Evolutionary conservation across 768 basidiomycete genomes (phyloP).

Genomic region (Lentinula sp.): DNA sequence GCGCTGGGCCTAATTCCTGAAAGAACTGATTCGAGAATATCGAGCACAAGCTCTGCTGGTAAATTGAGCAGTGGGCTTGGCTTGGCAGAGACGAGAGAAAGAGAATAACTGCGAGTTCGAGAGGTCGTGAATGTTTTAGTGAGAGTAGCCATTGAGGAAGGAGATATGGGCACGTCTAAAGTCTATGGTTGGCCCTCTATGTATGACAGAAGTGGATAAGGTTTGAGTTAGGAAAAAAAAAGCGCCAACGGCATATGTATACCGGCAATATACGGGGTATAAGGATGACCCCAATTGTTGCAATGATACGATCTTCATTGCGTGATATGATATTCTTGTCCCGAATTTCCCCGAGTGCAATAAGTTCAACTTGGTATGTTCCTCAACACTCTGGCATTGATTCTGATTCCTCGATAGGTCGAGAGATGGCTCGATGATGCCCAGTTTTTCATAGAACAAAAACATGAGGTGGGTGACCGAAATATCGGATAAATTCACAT

Average conservation of each 20-base stretch:
- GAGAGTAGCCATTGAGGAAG: background rate
- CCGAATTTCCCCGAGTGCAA: background rate
- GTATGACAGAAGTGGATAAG: background rate
- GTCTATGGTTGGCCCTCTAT: background rate
- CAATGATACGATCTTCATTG: background rate
- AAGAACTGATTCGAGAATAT: constrained; percentile 30
- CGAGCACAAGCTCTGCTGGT: constrained; percentile 30
- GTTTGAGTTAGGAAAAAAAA: background rate
- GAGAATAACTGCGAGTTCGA: constrained; percentile 9
- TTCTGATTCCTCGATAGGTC: background rate
- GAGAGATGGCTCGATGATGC: constrained; percentile 5
- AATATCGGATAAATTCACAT: background rate
- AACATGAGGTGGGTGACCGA: background rate
- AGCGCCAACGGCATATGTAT: background rate
- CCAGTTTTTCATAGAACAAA: constrained; percentile 12
- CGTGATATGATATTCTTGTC: background rate
- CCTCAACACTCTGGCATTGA: too few relatives aligned
- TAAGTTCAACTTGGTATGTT: too few relatives aligned
- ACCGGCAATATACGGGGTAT: background rate
- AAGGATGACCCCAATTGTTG: background rate
- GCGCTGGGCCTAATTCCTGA: constrained; percentile 18
- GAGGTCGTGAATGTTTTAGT: background rate
- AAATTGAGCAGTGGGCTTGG: constrained; percentile 23
- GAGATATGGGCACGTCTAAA: background rate
- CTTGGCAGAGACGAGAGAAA: constrained; percentile 14